Evolutionary conservation across 225 moss, liverwort and hornwort species (phyloP), one percentile per base, ranked within the genome.

Genomic region (Bryoerythrophyllum caledonicum): DNA sequence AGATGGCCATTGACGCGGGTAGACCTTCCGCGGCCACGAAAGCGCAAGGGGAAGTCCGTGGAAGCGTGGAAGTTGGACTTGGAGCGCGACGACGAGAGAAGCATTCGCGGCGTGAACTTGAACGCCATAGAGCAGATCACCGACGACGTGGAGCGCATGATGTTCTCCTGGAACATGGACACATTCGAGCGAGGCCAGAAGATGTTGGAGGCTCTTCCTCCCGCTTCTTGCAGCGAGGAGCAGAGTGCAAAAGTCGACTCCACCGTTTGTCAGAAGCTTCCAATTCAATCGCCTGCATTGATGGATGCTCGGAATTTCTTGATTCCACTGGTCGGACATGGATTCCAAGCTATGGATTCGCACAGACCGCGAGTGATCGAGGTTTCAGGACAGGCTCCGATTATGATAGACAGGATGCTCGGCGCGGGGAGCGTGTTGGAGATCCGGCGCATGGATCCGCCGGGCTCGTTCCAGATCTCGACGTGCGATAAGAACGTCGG

Each of bases 121-220:
- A 72, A 70, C 63, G 80, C 82, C n/a, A 86, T 86, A 37, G 71
- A 83, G 43, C 67, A 66, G 55, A 84, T 87, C 65, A 84, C 87
- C 4, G 75, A 87, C 56, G 77, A 77, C 15, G 78, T 87, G 10
- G 87, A 87, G 34, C 77, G 67, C 35, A 87, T 87, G 87, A 76
- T 87, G 77, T 73, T 82, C 40, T 74, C 82, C 17, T 87, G 84
- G 87, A 77, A 82, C 30, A 64, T 77, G 72, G 87, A 87, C 37
- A 74, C 73, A 12, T 74, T 77, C 30, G 46, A 77, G 4, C 82
- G 77, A 10, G 69, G 60, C 15, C 77, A 87, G 9, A 82, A 82
- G 15, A 68, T 80, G 51, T 72, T 63, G 73, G 75, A 69, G 46
- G 14, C 70, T 0, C 35, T 70, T 76, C 69, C 76, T 21, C 59